Evolutionary conservation across 371 early-diverging fungal species (phyloP).

Genomic region (Chytridiales sp.): DNA sequence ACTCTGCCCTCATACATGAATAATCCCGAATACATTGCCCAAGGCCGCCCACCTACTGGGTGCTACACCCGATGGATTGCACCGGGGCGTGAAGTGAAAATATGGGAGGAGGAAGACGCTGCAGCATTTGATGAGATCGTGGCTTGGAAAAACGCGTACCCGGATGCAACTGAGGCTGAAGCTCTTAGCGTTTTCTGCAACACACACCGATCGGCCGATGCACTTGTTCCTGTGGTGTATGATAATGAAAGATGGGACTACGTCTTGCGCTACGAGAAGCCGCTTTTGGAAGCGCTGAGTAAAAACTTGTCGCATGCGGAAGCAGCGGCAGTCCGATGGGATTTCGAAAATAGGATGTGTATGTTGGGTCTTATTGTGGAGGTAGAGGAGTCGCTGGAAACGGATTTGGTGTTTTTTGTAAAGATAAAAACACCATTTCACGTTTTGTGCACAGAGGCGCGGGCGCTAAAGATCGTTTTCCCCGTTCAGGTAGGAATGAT

Average conservation of each 20-base stretch:
- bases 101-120: not conserved
- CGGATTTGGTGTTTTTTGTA: not conserved
- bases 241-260: constrained; percentile 6
- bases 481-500: not conserved
- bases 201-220: constrained; percentile 16
- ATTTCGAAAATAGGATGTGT: constrained; percentile 7
- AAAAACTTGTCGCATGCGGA: constrained; percentile 3
- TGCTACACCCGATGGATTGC: too few relatives aligned
- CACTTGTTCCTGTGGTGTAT: constrained; percentile 11
- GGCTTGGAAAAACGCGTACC: not conserved
- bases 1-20: too few relatives aligned
- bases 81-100: constrained; percentile 1
- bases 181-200: not conserved
- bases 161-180: not conserved
- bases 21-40: too few relatives aligned
- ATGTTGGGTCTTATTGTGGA: constrained; percentile 12
- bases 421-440: constrained; percentile 14
- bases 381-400: constrained; percentile 5
- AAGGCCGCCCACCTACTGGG: too few relatives aligned
- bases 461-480: constrained; percentile 1
- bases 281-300: too few relatives aligned
- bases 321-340: not conserved
- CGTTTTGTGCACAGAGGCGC: constrained; percentile 5
- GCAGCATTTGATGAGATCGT: constrained; percentile 7
- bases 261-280: constrained; percentile 9